These are phyloP conservation scores for Davidsoniella australis DNA, from an alignment of 2,329 filamentous ascomycete species.

Conservation along the genomic window DNA sequence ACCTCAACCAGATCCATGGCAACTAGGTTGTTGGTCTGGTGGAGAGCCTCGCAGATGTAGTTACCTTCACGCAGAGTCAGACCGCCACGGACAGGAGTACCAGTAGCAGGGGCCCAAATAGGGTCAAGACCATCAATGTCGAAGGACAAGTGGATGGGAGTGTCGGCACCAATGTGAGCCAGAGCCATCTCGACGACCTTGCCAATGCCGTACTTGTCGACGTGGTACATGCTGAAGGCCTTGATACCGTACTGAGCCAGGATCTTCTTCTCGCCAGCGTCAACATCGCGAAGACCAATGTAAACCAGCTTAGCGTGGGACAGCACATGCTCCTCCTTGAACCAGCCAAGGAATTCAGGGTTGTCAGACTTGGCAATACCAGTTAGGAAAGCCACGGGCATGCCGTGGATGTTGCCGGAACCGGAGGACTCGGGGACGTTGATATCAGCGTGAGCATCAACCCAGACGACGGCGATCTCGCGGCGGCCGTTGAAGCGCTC, in stretches of 20 bases:
- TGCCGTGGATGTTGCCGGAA: slow-evolving; percentile 92
- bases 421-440: slow-evolving; percentile 84
- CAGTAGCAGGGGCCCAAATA: slow-evolving; percentile 89
- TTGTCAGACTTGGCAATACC: slow-evolving; percentile 63
- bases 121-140: slow-evolving; percentile 95
- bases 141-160: slow-evolving; percentile 91
- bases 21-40: slow-evolving; percentile 61
- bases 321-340: slow-evolving; percentile 51
- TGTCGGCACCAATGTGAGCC: slow-evolving; percentile 83
- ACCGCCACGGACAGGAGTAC: slow-evolving; percentile 84
- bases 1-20: slow-evolving; percentile 74
- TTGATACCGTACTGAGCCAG: slow-evolving; percentile 78
- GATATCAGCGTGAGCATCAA: slow-evolving; percentile 95
- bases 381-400: slow-evolving; percentile 87
- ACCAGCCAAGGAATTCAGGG: slow-evolving; percentile 78
- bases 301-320: slow-evolving; percentile 82
- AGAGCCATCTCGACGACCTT: slow-evolving; percentile 97
- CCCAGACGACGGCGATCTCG: slow-evolving; percentile 94
- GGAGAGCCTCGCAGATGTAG: slow-evolving; percentile 82
- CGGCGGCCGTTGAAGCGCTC: slow-evolving; percentile 53
- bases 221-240: slow-evolving; percentile 97
- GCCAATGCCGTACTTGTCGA: slow-evolving; percentile 89
- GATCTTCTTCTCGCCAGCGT: slow-evolving; percentile 84
- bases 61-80: slow-evolving; percentile 89
- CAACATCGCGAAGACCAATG: slow-evolving; percentile 86